A percentile compares a stretch with the other conserved stretches of the same genome.
Evolutionary conservation across 352 stramenopile species (phyloP).

Genomic region (Phytophthora sojae): DNA sequence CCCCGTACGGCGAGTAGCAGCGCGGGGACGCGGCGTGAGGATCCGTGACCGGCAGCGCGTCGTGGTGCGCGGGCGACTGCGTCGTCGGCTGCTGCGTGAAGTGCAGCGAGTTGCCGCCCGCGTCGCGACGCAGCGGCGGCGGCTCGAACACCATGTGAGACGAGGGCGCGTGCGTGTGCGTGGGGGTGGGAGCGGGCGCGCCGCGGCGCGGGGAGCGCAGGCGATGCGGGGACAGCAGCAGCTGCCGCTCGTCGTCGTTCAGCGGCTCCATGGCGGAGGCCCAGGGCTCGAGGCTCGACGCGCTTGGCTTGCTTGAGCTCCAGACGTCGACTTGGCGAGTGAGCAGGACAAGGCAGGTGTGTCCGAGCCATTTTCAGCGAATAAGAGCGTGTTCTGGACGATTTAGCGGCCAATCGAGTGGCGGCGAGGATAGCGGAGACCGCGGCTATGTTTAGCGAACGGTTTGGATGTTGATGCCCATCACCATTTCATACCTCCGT

Average conservation of each 20-base stretch:
- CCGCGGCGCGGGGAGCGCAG: slow-evolving; percentile 11
- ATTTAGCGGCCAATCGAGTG: neutral
- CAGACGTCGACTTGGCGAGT: slow-evolving; percentile 17
- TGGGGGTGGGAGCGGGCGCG: slow-evolving; percentile 12
- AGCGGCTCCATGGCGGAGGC: slow-evolving; percentile 31
- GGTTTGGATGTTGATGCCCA: slow-evolving; percentile 1
- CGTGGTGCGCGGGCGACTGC: slow-evolving; percentile 18
- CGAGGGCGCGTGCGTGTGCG: slow-evolving; percentile 9
- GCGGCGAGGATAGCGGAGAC: neutral
- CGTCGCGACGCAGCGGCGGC: slow-evolving; percentile 69
- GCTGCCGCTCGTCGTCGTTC: slow-evolving; percentile 29
- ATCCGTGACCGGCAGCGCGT: slow-evolving; percentile 28
- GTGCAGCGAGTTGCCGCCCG: slow-evolving; percentile 54
- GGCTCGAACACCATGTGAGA: slow-evolving; percentile 74
- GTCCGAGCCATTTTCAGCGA: slow-evolving; percentile 20
- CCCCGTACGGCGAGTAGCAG: slow-evolving; percentile 33
- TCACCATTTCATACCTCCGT: slow-evolving; percentile 16
- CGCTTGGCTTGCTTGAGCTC: neutral
- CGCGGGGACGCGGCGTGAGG: slow-evolving; percentile 26
- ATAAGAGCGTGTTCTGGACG: slow-evolving; percentile 6
- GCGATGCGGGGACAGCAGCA: slow-evolving; percentile 24
- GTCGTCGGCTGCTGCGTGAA: slow-evolving; percentile 37
- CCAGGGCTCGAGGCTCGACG: neutral
- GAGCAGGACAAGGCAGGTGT: neutral
- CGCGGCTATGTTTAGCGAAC: slow-evolving; percentile 13